A percentile compares a stretch with the other conserved stretches of the same genome.
These are phyloP conservation scores for Fusarium nygamai DNA, from an alignment of 2,329 filamentous ascomycete species.

Conservation along the genomic window DNA sequence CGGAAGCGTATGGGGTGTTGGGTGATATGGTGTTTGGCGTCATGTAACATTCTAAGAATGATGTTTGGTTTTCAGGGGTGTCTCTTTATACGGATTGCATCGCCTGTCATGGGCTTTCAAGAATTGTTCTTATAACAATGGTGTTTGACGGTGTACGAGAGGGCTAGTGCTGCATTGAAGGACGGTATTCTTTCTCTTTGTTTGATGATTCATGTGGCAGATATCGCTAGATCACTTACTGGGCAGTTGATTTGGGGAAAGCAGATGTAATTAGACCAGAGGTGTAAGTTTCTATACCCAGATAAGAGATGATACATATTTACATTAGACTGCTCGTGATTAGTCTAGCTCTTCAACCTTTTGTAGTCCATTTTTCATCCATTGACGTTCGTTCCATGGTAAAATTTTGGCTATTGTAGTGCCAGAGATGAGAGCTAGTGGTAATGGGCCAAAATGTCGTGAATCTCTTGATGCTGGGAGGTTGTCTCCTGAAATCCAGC, in stretches of 20 bases:
- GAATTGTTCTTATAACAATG: slow-evolving; percentile 25
- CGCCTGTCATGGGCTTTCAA: slow-evolving; percentile 26
- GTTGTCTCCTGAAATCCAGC: slow-evolving; percentile 92
- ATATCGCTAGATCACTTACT: slow-evolving; percentile 33
- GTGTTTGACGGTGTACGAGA: slow-evolving; percentile 29
- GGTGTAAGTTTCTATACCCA: slow-evolving; percentile 45
- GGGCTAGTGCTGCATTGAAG: slow-evolving; percentile 13
- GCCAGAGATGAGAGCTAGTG: slow-evolving; percentile 83
- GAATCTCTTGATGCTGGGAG: slow-evolving; percentile 86
- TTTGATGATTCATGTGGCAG: slow-evolving; percentile 50
- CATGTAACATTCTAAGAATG: slow-evolving; percentile 42
- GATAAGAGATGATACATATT: slow-evolving; percentile 41
- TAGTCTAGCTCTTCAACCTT: slow-evolving; percentile 39
- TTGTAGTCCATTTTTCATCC: slow-evolving; percentile 59
- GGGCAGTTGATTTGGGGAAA: slow-evolving; percentile 27
- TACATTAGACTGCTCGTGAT: slow-evolving; percentile 9
- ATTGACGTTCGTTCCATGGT: slow-evolving; percentile 61
- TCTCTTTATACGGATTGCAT: slow-evolving; percentile 38
- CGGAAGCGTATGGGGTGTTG: slow-evolving; percentile 37
- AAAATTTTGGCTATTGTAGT: slow-evolving; percentile 77
- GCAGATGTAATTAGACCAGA: slow-evolving; percentile 50
- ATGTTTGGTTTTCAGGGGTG: slow-evolving; percentile 38
- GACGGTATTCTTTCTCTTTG: slow-evolving; percentile 40
- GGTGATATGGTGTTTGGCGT: slow-evolving; percentile 46
- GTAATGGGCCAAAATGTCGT: slow-evolving; percentile 84